phyloP scores from a whole-genome alignment of 345 rosid species.

The Syzygium oleosum region DNA sequence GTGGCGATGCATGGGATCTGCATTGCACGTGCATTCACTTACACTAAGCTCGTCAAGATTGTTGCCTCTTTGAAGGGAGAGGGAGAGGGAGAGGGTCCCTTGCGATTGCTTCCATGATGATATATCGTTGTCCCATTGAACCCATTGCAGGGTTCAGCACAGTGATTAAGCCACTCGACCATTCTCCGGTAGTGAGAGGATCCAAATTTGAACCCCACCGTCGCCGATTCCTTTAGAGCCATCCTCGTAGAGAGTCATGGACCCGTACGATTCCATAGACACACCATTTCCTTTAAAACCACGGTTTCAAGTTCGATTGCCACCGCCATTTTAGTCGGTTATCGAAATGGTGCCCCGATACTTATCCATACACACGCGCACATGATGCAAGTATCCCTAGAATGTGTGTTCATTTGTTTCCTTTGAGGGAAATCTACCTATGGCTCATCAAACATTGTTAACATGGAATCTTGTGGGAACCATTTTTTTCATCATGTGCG shows the following conservation, averaged over 20 bases:
- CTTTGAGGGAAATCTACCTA: not conserved
- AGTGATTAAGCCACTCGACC: not conserved
- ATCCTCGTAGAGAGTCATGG: not conserved
- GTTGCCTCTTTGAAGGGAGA: not conserved
- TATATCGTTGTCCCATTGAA: not conserved
- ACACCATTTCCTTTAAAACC: rapidly evolving
- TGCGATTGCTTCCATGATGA: not conserved
- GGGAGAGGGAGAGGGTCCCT: not conserved
- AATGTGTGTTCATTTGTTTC: not conserved
- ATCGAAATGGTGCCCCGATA: not conserved
- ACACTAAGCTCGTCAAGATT: not conserved
- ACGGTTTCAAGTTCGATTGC: rapidly evolving
- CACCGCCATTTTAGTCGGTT: not conserved
- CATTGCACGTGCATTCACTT: not conserved
- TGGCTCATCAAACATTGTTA: not conserved
- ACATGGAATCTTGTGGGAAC: not conserved
- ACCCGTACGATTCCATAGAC: not conserved
- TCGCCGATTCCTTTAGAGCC: rapidly evolving
- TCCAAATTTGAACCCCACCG: not conserved
- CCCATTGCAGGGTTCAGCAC: not conserved
- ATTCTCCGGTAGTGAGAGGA: not conserved
- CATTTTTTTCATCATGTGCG: not conserved
- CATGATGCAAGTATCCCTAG: not conserved
- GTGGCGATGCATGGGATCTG: not conserved
- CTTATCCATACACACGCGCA: not conserved